Base-by-base conservation (phyloP, 2,329 filamentous ascomycete genomes). In the Colletotrichum sp. region DNA sequence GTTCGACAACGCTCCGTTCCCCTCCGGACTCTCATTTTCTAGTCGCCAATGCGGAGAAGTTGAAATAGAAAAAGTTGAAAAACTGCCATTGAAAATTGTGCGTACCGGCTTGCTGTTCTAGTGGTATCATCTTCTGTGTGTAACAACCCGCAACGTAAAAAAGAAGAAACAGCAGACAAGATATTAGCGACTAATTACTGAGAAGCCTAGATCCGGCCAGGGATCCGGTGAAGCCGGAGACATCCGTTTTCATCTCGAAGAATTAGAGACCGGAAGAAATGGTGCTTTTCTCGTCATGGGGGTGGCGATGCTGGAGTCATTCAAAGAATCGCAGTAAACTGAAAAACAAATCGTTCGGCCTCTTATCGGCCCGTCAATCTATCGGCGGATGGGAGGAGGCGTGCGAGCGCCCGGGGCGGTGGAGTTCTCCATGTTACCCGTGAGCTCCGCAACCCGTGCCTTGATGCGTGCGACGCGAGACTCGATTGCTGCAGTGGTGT, bases 401-500 rank as follows among this genome's bases (percentile, higher is more conserved):
- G 71, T 70, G 26, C 74, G 71, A 13, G 36, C 55, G 32, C 30
- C 83, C 30, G 89, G 87, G 8, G 82, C 83, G 55, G 80, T 82
- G 39, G 84, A 84, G 59, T 86, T 88, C 81, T 96, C 94, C 91
- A 95, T 95, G 84, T 95, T 95, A 80, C 94, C 94, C 3, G 97
- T 99, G 80, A 99, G 87, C 84, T 98, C 96, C 69, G 97, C 97
- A 75, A 99, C 97, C 77, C 97, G 94, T 76, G 97, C 97, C 87
- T 98, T 99, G 90, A 99, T 99, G 78, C 97, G 95, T 65, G 97
- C 97, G 76, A 99, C 97, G 79, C 97, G 95, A 65, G 96, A 96
- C 85, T 99, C 97, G 81, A 99, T 99, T 44, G 96, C 95, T 98
- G 70, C 28, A 15, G 57, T 2, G 4, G 12, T 7, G 32, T 24